Percentiles rank a stretch among this genome's conserved stretches.
Conservation (phyloP, 2,329 filamentous ascomycete genomes). For the Sporothrix dimorphospora region DNA sequence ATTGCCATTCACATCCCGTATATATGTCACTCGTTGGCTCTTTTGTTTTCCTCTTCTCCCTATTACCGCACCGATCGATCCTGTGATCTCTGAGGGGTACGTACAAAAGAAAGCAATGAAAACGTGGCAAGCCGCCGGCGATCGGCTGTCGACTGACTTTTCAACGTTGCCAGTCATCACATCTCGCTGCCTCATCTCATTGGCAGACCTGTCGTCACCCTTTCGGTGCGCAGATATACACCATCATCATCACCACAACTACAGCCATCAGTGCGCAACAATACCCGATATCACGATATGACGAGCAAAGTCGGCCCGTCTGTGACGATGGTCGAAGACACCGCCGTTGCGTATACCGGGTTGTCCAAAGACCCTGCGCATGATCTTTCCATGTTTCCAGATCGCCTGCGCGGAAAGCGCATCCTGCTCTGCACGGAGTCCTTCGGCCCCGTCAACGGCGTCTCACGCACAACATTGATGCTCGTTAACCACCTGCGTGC, state of each 20-base stretch:
- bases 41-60: background rate
- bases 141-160: constrained; percentile 20
- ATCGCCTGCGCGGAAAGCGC: constrained; percentile 59
- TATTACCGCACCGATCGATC: background rate
- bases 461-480: constrained; percentile 70
- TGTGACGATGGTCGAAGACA: background rate
- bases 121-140: constrained; percentile 17
- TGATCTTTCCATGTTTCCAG: constrained; percentile 51
- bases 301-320: background rate
- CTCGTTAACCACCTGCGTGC: constrained; percentile 67
- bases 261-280: background rate
- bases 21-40: background rate
- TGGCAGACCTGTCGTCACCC: background rate
- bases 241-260: background rate
- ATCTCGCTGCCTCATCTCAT: background rate
- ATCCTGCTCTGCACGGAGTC: constrained; percentile 72
- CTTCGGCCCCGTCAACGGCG: constrained; percentile 73
- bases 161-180: background rate
- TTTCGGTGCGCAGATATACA: background rate
- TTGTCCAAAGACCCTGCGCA: constrained; percentile 35
- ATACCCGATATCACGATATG: background rate
- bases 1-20: background rate
- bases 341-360: background rate
- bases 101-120: constrained; percentile 13
- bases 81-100: constrained; percentile 19